These are phyloP conservation scores for Ilex aquifolium DNA, from an alignment of 257 asterid genomes.

Conservation along the genomic window DNA sequence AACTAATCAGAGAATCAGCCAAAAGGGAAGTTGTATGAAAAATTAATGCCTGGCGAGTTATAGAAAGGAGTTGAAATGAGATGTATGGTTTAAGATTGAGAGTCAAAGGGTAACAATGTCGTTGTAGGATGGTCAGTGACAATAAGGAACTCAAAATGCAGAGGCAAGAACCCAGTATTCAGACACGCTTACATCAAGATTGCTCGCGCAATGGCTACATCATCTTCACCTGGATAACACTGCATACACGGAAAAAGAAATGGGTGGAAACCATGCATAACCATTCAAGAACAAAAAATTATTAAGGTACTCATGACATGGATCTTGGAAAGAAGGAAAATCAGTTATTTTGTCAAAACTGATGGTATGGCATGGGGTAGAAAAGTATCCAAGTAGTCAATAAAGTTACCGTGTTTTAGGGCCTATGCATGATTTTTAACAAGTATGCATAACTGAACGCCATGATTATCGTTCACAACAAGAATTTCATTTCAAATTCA, in stretches of 20 bases:
- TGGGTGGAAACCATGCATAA: background rate
- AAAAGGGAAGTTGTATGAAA: background rate
- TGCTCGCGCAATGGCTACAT: constrained; percentile 86
- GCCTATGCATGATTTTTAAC: background rate
- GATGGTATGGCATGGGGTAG: too few relatives aligned
- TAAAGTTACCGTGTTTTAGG: background rate
- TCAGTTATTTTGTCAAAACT: too few relatives aligned
- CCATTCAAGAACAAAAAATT: background rate
- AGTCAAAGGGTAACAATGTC: background rate
- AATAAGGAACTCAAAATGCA: background rate
- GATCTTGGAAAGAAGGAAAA: background rate
- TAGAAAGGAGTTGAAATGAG: background rate
- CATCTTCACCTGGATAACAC: constrained; percentile 99
- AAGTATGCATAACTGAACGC: background rate
- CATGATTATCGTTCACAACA: background rate
- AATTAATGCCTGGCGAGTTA: background rate
- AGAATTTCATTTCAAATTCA: too few relatives aligned
- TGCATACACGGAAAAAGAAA: constrained; percentile 29
- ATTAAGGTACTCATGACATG: background rate
- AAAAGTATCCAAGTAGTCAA: background rate
- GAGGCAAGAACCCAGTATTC: background rate
- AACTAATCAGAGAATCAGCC: background rate
- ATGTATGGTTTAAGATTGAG: background rate
- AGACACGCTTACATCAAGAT: constrained; percentile 68
- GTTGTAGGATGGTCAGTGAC: background rate